Conservation (phyloP, 164 flowering plant genomes). For the Berberis vulgaris region DNA sequence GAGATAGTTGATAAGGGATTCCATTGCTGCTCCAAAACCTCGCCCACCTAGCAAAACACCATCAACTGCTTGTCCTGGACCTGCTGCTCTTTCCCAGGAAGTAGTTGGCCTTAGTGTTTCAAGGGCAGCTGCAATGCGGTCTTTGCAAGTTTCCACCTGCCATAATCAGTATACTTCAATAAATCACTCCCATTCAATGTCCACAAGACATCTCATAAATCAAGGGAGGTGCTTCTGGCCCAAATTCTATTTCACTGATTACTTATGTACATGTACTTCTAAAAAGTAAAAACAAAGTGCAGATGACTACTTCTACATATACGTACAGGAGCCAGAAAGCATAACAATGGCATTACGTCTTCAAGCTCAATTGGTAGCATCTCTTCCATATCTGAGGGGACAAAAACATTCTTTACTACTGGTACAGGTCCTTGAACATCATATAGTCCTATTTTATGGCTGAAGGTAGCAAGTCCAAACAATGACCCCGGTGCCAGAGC, state of each 20-base stretch:
- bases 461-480: constrained; percentile 94
- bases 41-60: constrained; percentile 87
- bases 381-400: constrained; percentile 64
- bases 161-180: constrained; percentile 3
- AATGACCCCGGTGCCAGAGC: constrained; percentile 90
- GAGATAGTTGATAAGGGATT: constrained; percentile 73
- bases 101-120: constrained; percentile 89
- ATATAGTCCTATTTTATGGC: constrained; percentile 93
- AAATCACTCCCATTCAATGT: neutral
- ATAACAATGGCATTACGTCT: constrained; percentile 89
- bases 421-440: constrained; percentile 99
- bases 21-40: constrained; percentile 97
- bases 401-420: constrained; percentile 84
- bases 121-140: constrained; percentile 80
- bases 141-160: constrained; percentile 96
- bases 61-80: constrained; percentile 76
- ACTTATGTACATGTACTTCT: neutral
- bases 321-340: constrained; percentile 95
- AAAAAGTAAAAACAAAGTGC: neutral
- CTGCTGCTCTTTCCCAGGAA: constrained; percentile 84
- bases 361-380: constrained; percentile 65
- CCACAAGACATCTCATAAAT: neutral
- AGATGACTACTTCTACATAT: neutral
- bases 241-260: neutral
- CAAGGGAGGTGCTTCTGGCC: neutral